Percentiles rank a stretch among this genome's conserved stretches.
These are phyloP conservation scores for Candida endomychidarum DNA, from an alignment of 805 yeast species.

Conservation along the genomic window DNA sequence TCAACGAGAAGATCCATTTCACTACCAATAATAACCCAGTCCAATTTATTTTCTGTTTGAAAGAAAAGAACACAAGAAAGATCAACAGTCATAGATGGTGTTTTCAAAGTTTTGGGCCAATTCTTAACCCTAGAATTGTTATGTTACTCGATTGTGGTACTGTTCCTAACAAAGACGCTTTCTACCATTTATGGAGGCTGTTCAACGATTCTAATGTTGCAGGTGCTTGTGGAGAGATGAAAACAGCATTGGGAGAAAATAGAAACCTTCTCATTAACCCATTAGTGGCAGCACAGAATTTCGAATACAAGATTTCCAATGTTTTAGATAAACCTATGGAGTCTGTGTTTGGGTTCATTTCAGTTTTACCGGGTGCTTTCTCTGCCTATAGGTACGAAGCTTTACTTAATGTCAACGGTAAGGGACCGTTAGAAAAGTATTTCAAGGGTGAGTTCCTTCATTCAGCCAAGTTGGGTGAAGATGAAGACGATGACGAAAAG, in stretches of 20 bases:
- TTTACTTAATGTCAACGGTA: conserved; percentile 66
- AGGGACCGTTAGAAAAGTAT: conserved; percentile 84
- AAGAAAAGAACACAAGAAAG: conserved; percentile 84
- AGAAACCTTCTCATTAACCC: conserved; percentile 65
- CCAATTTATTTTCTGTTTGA: conserved; percentile 84
- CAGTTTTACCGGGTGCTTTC: conserved; percentile 95
- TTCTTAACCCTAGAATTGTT: conserved; percentile 78
- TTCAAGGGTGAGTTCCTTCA: conserved; percentile 88
- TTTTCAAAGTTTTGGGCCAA: conserved; percentile 85
- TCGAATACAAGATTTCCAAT: conserved; percentile 94
- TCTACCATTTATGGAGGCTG: conserved; percentile 87
- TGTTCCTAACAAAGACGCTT: conserved; percentile 78
- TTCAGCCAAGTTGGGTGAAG: conserved; percentile 50
- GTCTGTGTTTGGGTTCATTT: conserved; percentile 88
- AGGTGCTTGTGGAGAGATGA: conserved; percentile 98
- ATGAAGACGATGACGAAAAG: conserved; percentile 39
- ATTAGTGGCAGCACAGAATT: conserved; percentile 92
- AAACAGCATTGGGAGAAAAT: conserved; percentile 71
- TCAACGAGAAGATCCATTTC: conserved; percentile 65
- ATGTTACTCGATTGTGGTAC: conserved; percentile 93
- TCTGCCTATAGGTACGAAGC: conserved; percentile 91
- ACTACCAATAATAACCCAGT: conserved; percentile 73
- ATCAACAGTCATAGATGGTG: conserved; percentile 98
- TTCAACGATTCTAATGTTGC: conserved; percentile 82
- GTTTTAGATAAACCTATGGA: conserved; percentile 95